Percentiles rank a stretch among this genome's conserved stretches.
Evolutionary conservation across 129 eudicot genomes (phyloP).

Genomic region (Oenanthe sinensis): DNA sequence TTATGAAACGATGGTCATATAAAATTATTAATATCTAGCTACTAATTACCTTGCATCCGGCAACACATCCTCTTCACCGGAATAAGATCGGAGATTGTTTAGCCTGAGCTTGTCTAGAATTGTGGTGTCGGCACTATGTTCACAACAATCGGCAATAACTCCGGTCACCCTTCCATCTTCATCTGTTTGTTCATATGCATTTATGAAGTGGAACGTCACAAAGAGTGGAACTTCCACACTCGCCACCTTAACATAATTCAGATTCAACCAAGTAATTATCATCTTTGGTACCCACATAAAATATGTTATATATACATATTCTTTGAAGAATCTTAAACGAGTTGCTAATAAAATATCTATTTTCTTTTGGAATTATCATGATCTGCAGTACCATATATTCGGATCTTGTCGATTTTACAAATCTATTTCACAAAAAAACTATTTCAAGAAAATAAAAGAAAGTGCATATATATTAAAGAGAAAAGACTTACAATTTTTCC

Average conservation of each 20-base stretch:
- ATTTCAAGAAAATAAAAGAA: not conserved
- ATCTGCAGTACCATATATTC: too few relatives aligned
- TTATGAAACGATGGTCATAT: too few relatives aligned
- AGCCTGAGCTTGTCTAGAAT: conserved; percentile 84
- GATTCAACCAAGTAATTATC: not conserved
- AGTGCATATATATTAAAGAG: not conserved
- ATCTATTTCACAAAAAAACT: not conserved
- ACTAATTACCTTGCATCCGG: conserved; percentile 84
- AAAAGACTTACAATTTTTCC: conserved; percentile 65
- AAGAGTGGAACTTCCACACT: conserved; percentile 92
- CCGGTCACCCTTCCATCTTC: conserved; percentile 74
- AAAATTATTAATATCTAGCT: too few relatives aligned
- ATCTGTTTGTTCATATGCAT: conserved; percentile 94
- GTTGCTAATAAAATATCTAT: too few relatives aligned
- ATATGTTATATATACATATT: too few relatives aligned
- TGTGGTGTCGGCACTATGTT: conserved; percentile 70
- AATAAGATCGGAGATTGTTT: conserved; percentile 52
- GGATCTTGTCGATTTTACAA: too few relatives aligned
- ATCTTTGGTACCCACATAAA: too few relatives aligned
- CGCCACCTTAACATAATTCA: conserved; percentile 47
- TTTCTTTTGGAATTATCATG: too few relatives aligned
- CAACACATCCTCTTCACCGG: conserved; percentile 61
- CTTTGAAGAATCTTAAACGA: too few relatives aligned
- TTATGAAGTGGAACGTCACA: conserved; percentile 92
- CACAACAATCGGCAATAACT: conserved; percentile 84